Percentiles rank a stretch among this genome's conserved stretches.
These are phyloP conservation scores for Sugiyamaella paludigena DNA, from an alignment of 1,139 yeast genomes.

Conservation along the genomic window DNA sequence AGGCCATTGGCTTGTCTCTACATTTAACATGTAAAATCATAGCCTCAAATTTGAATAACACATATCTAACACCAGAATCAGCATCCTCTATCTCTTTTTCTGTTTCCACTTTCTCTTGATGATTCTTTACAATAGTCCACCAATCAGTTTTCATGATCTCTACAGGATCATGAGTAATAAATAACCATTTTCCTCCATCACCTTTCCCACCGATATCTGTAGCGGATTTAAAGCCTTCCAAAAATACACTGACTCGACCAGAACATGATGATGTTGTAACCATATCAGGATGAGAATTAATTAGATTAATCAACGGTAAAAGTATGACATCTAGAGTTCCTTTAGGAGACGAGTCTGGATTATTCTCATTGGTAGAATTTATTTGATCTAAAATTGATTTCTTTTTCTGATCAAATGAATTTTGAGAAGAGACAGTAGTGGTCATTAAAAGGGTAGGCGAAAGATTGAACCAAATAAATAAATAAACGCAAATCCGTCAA, in stretches of 20 bases:
- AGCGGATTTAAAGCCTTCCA: slow-evolving; percentile 53
- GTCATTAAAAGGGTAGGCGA: too few species aligned
- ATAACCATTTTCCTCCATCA: slow-evolving; percentile 80
- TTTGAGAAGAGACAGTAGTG: neutral
- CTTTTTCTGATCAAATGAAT: slow-evolving; percentile 64
- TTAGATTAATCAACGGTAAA: slow-evolving; percentile 64
- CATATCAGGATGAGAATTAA: slow-evolving; percentile 62
- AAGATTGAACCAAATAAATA: too few species aligned
- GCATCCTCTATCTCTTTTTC: neutral
- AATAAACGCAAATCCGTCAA: too few species aligned
- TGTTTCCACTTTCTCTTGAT: slow-evolving; percentile 20
- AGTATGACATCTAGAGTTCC: slow-evolving; percentile 75
- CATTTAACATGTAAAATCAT: slow-evolving; percentile 81
- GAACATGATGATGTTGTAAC: slow-evolving; percentile 89
- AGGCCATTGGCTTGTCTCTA: slow-evolving; percentile 57
- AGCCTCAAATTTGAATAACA: slow-evolving; percentile 79
- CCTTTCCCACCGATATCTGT: slow-evolving; percentile 72
- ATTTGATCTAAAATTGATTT: slow-evolving; percentile 56
- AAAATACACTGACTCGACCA: slow-evolving; percentile 77
- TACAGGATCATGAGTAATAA: slow-evolving; percentile 64
- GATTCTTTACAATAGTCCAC: slow-evolving; percentile 39
- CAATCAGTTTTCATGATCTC: slow-evolving; percentile 47
- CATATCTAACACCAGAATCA: slow-evolving; percentile 41
- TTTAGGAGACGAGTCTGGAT: slow-evolving; percentile 76
- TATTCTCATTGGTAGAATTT: slow-evolving; percentile 41